Conservation (phyloP, 257 asterid genomes). For the Primulina eburnea region DNA sequence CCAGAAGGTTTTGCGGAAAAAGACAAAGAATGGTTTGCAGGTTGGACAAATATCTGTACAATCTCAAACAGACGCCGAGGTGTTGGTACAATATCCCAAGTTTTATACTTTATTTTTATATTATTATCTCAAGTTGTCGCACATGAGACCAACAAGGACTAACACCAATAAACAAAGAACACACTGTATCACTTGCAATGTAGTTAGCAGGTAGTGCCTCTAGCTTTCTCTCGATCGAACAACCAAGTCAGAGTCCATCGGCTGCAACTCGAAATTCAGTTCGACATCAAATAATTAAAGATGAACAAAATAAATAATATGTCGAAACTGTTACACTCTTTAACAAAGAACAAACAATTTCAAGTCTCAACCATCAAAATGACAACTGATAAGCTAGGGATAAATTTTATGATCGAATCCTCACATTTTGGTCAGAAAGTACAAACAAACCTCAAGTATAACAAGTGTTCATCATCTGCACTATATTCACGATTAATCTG, state of each 20-base stretch:
- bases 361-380: background rate
- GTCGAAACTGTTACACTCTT: background rate
- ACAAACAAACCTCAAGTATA: background rate
- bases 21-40: too few relatives aligned
- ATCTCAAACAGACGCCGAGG: too few relatives aligned
- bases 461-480: background rate
- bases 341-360: background rate
- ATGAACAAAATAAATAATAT: too few relatives aligned
- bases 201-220: conserved; percentile 55
- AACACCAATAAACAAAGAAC: conserved; percentile 55
- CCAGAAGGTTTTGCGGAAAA: too few relatives aligned
- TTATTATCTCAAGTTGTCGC: too few relatives aligned
- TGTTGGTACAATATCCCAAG: too few relatives aligned
- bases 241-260: conserved; percentile 42
- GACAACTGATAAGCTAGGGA: too few relatives aligned
- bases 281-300: too few relatives aligned
- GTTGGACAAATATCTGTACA: too few relatives aligned
- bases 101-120: too few relatives aligned
- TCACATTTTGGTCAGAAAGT: background rate
- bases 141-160: conserved; percentile 25
- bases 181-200: conserved; percentile 47
- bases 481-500: background rate
- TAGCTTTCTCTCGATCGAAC: conserved; percentile 30
- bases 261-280: background rate
- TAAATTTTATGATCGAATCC: background rate